Base-by-base conservation (phyloP, 202 grass and related monocot species). In the Digitaria exilis region DNA sequence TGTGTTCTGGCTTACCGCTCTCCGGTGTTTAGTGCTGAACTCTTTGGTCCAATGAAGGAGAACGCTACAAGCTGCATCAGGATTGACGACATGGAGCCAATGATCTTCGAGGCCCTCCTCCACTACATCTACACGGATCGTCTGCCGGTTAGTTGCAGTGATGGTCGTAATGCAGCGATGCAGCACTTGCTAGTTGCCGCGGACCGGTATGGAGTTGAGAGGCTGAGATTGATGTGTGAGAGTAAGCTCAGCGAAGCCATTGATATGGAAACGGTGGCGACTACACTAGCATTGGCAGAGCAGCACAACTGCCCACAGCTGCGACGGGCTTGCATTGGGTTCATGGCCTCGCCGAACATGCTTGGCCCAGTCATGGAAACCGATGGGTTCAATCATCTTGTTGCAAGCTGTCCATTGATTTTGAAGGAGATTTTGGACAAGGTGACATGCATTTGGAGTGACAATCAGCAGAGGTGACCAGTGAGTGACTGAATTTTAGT, bases 101-200 rank as follows among this genome's bases (percentile, higher is more conserved):
- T 17, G 1, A 60, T 87, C 41, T 90, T 90, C 1, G 76, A 90
- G 84, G 45, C 62, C 0, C 81, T 90, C 1, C 89, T 90, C 26
- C 76, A 84, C 76, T 90, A 78, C 78, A 86, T 85, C 29, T 89
- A 89, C 73, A 89, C 88, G 0, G 87, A 85, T 11, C 19, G 45
- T 4, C 58, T 89, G 34, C 82, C 82, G 7, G 56, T 77, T 6
- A 65, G 59, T 65, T 85, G 28, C 77, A 81, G 9, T 0, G 87
- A 85, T 22, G 77, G 71, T 2, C 75, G 10, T 2, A 59, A 60
- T 6, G 64, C 63, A 7, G 71, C 87, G 10, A 89, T 89, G 77
- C 82, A 85, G 46, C 87, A 89, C 71, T 44, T 89, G 17, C 71
- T 89, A 0, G 87, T 89, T 8, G 82, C 82, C 3, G 87, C 87